A percentile compares a stretch with the other conserved stretches of the same genome.
Evolutionary conservation across 2,329 filamentous ascomycete species (phyloP).

Genomic region (Rhexocercosporidium sp.): DNA sequence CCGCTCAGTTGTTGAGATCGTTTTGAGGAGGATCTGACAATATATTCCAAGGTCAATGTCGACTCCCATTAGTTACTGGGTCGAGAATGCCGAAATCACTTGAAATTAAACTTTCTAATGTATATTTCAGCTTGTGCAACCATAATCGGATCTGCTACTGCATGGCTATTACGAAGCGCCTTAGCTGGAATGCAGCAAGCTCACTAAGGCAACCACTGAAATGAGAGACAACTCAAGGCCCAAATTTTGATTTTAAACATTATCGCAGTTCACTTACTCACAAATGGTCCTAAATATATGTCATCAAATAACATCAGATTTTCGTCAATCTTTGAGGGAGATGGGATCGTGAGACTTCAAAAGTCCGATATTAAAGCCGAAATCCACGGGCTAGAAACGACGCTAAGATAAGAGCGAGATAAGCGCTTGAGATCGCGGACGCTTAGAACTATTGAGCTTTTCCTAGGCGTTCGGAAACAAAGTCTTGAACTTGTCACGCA

Average conservation of each 20-base stretch:
- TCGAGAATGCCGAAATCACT: too few species aligned
- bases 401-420: slow-evolving; percentile 7
- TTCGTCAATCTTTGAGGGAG: too few species aligned
- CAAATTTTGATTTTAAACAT: too few species aligned
- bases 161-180: background rate
- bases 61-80: too few species aligned
- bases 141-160: background rate
- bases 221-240: background rate
- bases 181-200: background rate
- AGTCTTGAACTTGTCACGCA: background rate
- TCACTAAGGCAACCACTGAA: background rate
- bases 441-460: background rate
- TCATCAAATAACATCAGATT: background rate
- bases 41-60: too few species aligned
- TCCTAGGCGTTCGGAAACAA: background rate
- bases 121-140: background rate
- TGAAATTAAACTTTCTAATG: too few species aligned
- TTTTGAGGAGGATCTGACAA: background rate
- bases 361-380: background rate
- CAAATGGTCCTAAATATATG: too few species aligned
- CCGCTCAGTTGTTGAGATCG: background rate
- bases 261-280: background rate
- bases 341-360: too few species aligned
- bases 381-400: background rate
- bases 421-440: background rate